phyloP scores from a whole-genome alignment of 2,329 filamentous ascomycete genomes.

The Aspergillus sp. region DNA sequence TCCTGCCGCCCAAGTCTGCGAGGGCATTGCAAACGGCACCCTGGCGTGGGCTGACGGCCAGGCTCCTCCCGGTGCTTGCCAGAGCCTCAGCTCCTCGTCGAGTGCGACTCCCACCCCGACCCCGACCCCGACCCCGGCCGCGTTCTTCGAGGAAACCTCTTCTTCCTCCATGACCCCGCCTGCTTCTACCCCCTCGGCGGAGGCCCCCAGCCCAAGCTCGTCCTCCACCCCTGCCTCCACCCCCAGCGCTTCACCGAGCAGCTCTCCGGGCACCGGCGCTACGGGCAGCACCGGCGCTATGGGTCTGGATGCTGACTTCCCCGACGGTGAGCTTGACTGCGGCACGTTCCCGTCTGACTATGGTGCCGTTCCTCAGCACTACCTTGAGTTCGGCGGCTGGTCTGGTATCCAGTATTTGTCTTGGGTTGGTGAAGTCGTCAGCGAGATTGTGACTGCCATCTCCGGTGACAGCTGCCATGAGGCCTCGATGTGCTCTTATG shows the following conservation, averaged over 20 bases:
- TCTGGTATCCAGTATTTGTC: slow-evolving; percentile 64
- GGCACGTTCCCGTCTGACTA: slow-evolving; percentile 67
- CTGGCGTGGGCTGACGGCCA: slow-evolving; percentile 56
- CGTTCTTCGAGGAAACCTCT: slow-evolving; percentile 47
- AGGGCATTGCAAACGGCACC: slow-evolving; percentile 61
- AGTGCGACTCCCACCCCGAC: slow-evolving; percentile 15
- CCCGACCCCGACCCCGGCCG: slow-evolving; percentile 26
- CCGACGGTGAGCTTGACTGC: slow-evolving; percentile 64
- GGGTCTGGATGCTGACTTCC: slow-evolving; percentile 62
- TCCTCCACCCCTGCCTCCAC: slow-evolving; percentile 12
- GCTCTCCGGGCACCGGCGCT: slow-evolving; percentile 5
- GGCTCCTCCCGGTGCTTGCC: slow-evolving; percentile 47
- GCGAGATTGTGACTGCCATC: slow-evolving; percentile 55
- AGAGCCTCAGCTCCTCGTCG: slow-evolving; percentile 13
- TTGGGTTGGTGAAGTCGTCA: slow-evolving; percentile 47
- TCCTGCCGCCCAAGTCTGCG: slow-evolving; percentile 50
- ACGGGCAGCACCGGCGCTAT: slow-evolving; percentile 27
- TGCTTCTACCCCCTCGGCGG: slow-evolving; percentile 10
- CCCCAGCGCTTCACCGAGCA: slow-evolving; percentile 9
- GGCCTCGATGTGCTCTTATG: slow-evolving; percentile 78
- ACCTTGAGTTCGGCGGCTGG: slow-evolving; percentile 65
- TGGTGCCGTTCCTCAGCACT: slow-evolving; percentile 62
- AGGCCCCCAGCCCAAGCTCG: slow-evolving; percentile 15
- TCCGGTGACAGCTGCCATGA: slow-evolving; percentile 51
- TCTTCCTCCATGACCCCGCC: slow-evolving; percentile 11